These are phyloP conservation scores for Polytrichum commune DNA, from an alignment of 225 moss, liverwort and hornwort species.

Conservation along the genomic window DNA sequence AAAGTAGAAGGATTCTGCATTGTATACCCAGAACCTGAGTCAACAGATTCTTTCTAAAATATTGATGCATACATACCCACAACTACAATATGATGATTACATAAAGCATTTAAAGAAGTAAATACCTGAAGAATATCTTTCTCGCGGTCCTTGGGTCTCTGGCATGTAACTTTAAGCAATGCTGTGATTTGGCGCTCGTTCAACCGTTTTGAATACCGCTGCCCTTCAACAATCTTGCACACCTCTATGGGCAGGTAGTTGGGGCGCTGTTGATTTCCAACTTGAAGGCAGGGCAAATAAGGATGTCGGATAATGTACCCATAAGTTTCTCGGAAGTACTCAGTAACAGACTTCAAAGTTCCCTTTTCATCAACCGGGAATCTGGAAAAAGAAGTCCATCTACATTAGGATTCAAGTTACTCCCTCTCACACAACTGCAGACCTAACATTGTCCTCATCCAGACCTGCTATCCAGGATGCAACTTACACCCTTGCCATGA, in stretches of 20 bases:
- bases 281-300: conserved; percentile 76
- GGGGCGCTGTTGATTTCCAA: conserved; percentile 74
- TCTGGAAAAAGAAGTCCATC: conserved; percentile 26
- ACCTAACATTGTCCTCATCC: no score
- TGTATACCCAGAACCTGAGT: no score
- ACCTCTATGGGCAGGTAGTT: conserved; percentile 98
- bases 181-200: conserved; percentile 90
- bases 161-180: conserved; percentile 80
- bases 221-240: conserved; percentile 92
- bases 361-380: conserved; percentile 89
- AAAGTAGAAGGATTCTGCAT: no score
- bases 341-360: conserved; percentile 78
- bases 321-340: conserved; percentile 87
- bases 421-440: no score
- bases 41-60: no score
- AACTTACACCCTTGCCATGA: no score
- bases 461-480: no score
- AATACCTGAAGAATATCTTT: conserved; percentile 74
- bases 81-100: no score
- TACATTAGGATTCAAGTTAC: no score
- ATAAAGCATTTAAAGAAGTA: no score
- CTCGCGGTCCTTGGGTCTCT: conserved; percentile 80
- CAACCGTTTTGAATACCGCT: conserved; percentile 73
- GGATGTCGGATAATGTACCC: conserved; percentile 70
- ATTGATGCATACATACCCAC: no score